phyloP scores from a whole-genome alignment of 2,329 filamentous ascomycete species.

The Trichoderma breve region DNA sequence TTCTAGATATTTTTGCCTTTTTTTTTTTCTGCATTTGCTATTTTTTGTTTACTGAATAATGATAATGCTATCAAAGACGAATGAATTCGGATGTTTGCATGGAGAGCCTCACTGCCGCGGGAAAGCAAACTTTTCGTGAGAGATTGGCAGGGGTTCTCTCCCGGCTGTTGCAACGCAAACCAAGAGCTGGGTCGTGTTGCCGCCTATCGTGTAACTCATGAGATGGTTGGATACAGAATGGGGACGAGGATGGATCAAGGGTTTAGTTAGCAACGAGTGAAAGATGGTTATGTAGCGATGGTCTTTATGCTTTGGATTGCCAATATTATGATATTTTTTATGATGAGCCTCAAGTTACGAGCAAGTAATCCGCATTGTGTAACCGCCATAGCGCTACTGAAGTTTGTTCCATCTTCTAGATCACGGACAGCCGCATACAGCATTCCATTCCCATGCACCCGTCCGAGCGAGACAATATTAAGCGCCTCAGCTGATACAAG shows the following conservation, averaged over 20 bases:
- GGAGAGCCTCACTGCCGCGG: not conserved
- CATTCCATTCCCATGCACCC: not conserved
- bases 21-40: not conserved
- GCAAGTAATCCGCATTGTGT: not conserved
- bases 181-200: constrained; percentile 42
- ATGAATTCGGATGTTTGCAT: constrained; percentile 1
- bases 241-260: not conserved
- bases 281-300: not conserved
- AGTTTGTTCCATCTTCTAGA: not conserved
- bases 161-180: constrained; percentile 29
- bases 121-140: not conserved
- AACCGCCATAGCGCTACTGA: not conserved
- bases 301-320: not conserved
- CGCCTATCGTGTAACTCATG: constrained; percentile 27
- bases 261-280: not conserved
- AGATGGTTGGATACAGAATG: constrained; percentile 6
- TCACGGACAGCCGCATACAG: not conserved
- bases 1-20: not conserved
- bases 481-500: not conserved
- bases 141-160: not conserved
- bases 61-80: not conserved
- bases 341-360: not conserved
- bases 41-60: not conserved
- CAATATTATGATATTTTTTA: not conserved
- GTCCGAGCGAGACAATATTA: constrained; percentile 4